Evolutionary conservation across 2,329 filamentous ascomycete genomes (phyloP), one percentile per base, ranked within the genome.

Genomic region (Cladosporium sp.): DNA sequence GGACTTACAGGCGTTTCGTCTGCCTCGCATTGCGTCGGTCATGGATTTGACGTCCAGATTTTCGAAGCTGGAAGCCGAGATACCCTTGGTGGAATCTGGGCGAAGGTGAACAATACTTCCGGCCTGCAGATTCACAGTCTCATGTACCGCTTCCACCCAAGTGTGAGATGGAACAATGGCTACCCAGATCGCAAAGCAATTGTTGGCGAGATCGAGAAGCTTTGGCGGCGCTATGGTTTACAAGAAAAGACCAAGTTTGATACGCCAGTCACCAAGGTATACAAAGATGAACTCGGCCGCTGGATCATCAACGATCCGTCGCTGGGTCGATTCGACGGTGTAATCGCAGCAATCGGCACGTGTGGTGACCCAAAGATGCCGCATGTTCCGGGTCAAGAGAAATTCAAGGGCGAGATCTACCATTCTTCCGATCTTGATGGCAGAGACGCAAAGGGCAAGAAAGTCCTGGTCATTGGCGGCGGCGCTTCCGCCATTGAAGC

Each of bases 121-220:
- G 85, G 88, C 15, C 81, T 95, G 0, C 90, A 94, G 68, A 92
- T 95, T 20, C 89, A 95, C 71, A 90, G 86, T 19, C 73, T 92
- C 59, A 94, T 94, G 90, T 95, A 93, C 72, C 84, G 90, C 20
- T 96, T 95, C 71, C 89, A 93, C 65, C 91, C 91, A 0, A 88
- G 88, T 0, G 84, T 95, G 1, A 80, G 83, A 61, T 95, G 89
- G 85, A 78, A 83, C 36, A 77, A 80, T 30, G 89, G 89, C n/a
- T 95, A 95, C 68, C 91, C 91, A 0, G 82, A 87, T 61, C 86
- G 89, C 51, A 77, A 87, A 63, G 85, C 92, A 72, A 94, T 95
- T 60, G 79, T 92, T 43, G 80, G 81, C 22, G 86, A 92, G 69
- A 86, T 94, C 11, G 80, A 80, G 17, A 74, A 86, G 60, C 76